Conservation (phyloP, 164 flowering plant species). For the Annona squamosa region DNA sequence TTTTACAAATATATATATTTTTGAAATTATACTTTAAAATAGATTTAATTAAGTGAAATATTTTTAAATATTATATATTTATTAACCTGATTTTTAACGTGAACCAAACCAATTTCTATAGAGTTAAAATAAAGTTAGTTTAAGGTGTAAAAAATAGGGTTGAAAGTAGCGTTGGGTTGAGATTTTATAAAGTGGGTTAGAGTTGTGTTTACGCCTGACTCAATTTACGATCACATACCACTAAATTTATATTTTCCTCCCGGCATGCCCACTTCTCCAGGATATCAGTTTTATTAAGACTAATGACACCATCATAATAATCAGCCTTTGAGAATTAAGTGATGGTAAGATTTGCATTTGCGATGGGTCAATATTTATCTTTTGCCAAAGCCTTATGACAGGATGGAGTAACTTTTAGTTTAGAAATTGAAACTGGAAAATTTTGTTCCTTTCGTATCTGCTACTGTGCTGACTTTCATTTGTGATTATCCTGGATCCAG, state of each 20-base stretch:
- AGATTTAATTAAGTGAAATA: no score
- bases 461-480: neutral
- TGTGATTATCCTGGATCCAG: constrained; percentile 22
- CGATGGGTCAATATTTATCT: neutral
- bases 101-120: no score
- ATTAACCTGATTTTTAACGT: no score
- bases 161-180: no score
- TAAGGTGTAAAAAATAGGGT: no score
- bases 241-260: neutral
- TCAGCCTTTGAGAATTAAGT: neutral
- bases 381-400: neutral
- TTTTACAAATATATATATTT: no score
- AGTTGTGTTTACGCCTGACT: no score
- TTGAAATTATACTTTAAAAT: no score
- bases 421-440: neutral
- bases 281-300: neutral
- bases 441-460: neutral
- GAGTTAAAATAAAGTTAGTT: no score
- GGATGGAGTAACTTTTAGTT: neutral
- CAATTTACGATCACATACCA: no score
- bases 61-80: no score
- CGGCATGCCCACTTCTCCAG: neutral
- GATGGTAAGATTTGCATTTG: neutral
- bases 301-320: neutral
- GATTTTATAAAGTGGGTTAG: no score